These are phyloP conservation scores for Fraxinus paxiana DNA, from an alignment of 305 asterid species.

Conservation along the genomic window DNA sequence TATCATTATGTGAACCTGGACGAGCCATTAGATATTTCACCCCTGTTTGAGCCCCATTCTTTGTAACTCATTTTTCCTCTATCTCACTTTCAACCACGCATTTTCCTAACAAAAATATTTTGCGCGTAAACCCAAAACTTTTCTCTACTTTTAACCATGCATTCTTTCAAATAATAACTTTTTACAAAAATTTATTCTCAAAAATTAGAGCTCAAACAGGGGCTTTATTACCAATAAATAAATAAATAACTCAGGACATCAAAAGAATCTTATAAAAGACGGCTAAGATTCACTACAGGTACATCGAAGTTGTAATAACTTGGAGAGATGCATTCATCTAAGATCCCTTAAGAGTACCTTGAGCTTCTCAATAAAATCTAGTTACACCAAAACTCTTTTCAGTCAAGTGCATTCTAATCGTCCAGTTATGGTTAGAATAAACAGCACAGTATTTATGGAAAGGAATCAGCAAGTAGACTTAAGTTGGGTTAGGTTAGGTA, in stretches of 20 bases:
- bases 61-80: background rate
- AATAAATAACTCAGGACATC: background rate
- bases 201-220: background rate
- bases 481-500: background rate
- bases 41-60: background rate
- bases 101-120: background rate
- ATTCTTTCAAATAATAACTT: background rate
- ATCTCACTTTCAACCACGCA: background rate
- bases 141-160: background rate
- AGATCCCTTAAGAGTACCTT: background rate
- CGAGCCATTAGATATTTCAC: background rate
- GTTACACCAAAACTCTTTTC: background rate
- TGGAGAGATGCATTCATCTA: background rate
- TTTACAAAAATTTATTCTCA: too few species aligned
- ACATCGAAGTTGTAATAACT: background rate
- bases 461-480: background rate
- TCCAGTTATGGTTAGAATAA: background rate
- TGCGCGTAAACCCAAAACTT: background rate
- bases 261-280: background rate
- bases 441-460: background rate
- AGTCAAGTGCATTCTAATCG: background rate
- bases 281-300: background rate
- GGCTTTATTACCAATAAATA: background rate
- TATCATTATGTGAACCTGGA: background rate
- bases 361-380: background rate